Evolutionary conservation across 768 basidiomycete species (phyloP).

Genomic region (Lentinula guzmanii): DNA sequence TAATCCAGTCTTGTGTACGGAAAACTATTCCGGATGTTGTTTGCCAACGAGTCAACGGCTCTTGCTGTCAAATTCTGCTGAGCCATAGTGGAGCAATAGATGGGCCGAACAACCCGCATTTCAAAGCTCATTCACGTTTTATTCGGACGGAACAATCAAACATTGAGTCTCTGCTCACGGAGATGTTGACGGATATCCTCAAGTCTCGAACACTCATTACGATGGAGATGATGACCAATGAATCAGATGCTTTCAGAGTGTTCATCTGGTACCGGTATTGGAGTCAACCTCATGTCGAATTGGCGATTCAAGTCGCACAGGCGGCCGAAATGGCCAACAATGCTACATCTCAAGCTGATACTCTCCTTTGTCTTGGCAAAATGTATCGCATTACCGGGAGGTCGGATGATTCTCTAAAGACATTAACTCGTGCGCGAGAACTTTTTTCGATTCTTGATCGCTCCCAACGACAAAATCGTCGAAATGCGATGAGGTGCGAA

Average conservation of each 20-base stretch:
- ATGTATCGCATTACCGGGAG: not conserved
- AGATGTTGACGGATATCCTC: not conserved
- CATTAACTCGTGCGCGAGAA: not conserved
- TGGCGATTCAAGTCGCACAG: not conserved
- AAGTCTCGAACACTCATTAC: not conserved
- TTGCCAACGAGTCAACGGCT: not conserved
- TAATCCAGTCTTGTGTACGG: not conserved
- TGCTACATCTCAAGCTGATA: not conserved
- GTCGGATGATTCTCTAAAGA: not conserved
- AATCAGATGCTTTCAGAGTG: not conserved
- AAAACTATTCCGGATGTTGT: not conserved
- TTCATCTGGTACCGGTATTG: slow-evolving; percentile 3
- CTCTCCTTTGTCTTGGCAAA: slow-evolving; percentile 1
- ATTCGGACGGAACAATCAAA: not conserved
- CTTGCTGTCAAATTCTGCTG: not conserved
- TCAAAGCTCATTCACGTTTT: not conserved
- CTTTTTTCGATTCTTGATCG: not conserved
- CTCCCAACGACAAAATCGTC: not conserved
- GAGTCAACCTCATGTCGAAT: not conserved
- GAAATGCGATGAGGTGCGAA: not conserved
- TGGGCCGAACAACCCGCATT: not conserved
- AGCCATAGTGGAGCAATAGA: not conserved
- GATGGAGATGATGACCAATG: not conserved
- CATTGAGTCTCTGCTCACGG: not conserved
- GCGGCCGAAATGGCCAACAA: not conserved